Conservation (phyloP, 306 rosid genomes). For the Quercus alba region DNA sequence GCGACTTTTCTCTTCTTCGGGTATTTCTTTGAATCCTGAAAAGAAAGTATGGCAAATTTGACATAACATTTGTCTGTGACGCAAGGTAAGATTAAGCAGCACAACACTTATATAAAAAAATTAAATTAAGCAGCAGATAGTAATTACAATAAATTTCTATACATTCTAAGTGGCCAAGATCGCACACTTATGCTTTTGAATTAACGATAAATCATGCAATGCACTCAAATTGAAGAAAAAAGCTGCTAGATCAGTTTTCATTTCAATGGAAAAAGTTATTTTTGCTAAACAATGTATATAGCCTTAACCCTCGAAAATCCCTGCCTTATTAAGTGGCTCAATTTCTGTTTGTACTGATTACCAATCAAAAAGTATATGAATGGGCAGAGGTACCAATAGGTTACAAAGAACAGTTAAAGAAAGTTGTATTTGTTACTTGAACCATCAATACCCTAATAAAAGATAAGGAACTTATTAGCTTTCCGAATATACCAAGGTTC, state of each 20-base stretch:
- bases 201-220: neutral
- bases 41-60: neutral
- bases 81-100: neutral
- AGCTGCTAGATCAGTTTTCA: neutral
- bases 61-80: neutral
- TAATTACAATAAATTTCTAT: neutral
- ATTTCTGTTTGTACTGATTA: neutral
- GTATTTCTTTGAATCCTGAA: conserved; percentile 81
- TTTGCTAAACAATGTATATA: neutral
- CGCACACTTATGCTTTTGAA: neutral
- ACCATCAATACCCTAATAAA: neutral
- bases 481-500: neutral
- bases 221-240: neutral
- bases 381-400: no score
- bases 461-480: neutral
- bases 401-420: neutral
- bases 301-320: neutral
- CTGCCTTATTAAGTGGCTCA: neutral
- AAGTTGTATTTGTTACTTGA: neutral
- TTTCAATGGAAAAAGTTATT: neutral
- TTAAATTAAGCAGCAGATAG: neutral
- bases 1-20: conserved; percentile 81
- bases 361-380: no score
- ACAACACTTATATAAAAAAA: neutral
- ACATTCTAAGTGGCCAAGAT: neutral